A percentile compares a stretch with the other conserved stretches of the same genome.
These are phyloP conservation scores for Pecoramyces ruminantium DNA, from an alignment of 192 early-diverging fungal species.

Conservation along the genomic window DNA sequence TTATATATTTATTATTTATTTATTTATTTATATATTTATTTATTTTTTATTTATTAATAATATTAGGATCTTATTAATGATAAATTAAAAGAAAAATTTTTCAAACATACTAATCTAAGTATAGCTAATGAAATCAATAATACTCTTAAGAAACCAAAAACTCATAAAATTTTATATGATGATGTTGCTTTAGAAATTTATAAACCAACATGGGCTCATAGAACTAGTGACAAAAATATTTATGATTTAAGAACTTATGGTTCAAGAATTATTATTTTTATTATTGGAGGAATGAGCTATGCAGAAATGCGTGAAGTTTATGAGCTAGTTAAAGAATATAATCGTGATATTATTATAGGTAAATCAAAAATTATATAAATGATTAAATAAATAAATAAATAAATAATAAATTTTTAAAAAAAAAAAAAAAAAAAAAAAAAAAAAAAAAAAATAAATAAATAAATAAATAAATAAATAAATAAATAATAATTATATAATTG, in stretches of 20 bases:
- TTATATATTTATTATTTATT: too few species aligned
- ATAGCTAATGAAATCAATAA: background rate
- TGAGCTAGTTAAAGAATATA: constrained; percentile 39
- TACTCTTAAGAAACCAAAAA: background rate
- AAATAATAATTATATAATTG: too few species aligned
- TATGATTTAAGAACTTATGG: constrained; percentile 28
- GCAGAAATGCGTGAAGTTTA: constrained; percentile 58
- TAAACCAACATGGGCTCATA: background rate
- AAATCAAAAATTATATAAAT: too few species aligned
- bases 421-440: too few species aligned
- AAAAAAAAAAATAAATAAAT: too few species aligned
- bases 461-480: too few species aligned
- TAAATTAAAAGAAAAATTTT: background rate
- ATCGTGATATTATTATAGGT: constrained; percentile 60
- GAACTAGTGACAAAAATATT: background rate
- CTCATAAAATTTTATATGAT: background rate
- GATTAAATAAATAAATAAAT: too few species aligned
- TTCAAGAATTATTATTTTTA: constrained; percentile 51
- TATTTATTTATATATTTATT: too few species aligned
- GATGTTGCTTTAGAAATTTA: background rate
- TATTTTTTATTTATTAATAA: too few species aligned
- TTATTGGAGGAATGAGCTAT: constrained; percentile 65
- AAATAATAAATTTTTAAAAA: too few species aligned
- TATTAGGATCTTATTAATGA: background rate
- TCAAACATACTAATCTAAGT: background rate